Conservation (phyloP, 225 moss, liverwort and hornwort species). For the Straminergon stramineum region DNA sequence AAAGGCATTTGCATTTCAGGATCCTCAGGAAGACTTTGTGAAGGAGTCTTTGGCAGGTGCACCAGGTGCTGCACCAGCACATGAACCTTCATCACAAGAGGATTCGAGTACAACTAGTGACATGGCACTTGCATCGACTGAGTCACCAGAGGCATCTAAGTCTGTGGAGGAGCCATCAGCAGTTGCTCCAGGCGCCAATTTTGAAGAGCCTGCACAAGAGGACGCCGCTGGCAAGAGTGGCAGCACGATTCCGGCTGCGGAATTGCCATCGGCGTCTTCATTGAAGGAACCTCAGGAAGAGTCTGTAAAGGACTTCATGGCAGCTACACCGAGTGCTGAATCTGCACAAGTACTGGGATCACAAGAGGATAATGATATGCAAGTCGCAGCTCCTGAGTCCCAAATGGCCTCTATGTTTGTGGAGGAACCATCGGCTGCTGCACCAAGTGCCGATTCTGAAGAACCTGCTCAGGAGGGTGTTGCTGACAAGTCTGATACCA, state of each 20-base stretch:
- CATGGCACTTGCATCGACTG: neutral
- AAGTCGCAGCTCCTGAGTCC: neutral
- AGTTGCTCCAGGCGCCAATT: neutral
- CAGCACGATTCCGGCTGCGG: neutral
- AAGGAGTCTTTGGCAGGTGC: neutral
- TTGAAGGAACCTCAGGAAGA: neutral
- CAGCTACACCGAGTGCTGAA: neutral
- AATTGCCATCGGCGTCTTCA: neutral
- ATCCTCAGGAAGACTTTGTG: neutral
- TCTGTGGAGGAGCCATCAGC: neutral
- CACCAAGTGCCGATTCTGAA: neutral
- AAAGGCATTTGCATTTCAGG: neutral
- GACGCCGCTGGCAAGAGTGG: neutral
- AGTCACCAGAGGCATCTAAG: neutral
- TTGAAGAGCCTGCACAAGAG: neutral
- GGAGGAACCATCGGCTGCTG: neutral
- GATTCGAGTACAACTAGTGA: neutral
- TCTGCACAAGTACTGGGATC: neutral
- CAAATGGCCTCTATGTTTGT: neutral
- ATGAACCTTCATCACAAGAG: neutral
- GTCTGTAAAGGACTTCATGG: neutral
- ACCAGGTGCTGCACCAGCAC: neutral
- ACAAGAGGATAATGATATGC: neutral
- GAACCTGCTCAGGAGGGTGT: neutral
- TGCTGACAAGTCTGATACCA: neutral